These are phyloP conservation scores for Metschnikowia sp. DNA, from an alignment of 805 yeast genomes.

Conservation along the genomic window DNA sequence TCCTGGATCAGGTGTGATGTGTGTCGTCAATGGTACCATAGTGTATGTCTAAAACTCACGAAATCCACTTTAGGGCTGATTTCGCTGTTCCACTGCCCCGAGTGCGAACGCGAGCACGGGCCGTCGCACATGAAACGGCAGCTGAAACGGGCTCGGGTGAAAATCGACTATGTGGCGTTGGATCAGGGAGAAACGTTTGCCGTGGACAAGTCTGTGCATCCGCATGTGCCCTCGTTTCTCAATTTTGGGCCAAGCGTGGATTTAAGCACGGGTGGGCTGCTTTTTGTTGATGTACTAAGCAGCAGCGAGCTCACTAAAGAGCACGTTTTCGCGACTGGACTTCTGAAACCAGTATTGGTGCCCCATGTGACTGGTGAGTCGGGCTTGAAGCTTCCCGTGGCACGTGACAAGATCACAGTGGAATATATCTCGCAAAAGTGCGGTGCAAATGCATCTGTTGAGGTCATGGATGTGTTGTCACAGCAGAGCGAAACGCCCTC, in stretches of 20 bases:
- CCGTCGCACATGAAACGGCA: conserved; percentile 48
- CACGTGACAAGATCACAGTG: conserved; percentile 43
- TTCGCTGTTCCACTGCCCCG: conserved; percentile 51
- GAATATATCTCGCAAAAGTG: conserved; percentile 52
- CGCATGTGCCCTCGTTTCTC: conserved; percentile 43
- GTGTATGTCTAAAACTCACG: conserved; percentile 35
- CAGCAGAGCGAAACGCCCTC: conserved; percentile 61
- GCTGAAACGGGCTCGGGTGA: conserved; percentile 50
- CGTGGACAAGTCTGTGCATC: conserved; percentile 44
- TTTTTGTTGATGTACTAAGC: conserved; percentile 25
- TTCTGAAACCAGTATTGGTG: conserved; percentile 46
- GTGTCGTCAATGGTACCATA: conserved; percentile 56
- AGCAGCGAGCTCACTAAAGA: conserved; percentile 36
- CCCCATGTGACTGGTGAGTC: conserved; percentile 27
- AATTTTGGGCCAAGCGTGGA: conserved; percentile 14
- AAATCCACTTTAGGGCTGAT: conserved; percentile 34
- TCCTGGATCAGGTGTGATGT: conserved; percentile 57
- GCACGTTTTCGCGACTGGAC: conserved; percentile 30
- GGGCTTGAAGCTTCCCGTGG: conserved; percentile 54
- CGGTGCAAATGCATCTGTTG: conserved; percentile 63
- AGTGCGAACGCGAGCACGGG: conserved; percentile 46
- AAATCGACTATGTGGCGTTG: conserved; percentile 74
- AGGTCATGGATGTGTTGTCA: conserved; percentile 86
- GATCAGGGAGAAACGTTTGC: conserved; percentile 65
- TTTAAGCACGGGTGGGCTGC: not conserved